Base-by-base conservation (phyloP, 495 filamentous ascomycete species). In the Hyaloscypha bicolor region DNA sequence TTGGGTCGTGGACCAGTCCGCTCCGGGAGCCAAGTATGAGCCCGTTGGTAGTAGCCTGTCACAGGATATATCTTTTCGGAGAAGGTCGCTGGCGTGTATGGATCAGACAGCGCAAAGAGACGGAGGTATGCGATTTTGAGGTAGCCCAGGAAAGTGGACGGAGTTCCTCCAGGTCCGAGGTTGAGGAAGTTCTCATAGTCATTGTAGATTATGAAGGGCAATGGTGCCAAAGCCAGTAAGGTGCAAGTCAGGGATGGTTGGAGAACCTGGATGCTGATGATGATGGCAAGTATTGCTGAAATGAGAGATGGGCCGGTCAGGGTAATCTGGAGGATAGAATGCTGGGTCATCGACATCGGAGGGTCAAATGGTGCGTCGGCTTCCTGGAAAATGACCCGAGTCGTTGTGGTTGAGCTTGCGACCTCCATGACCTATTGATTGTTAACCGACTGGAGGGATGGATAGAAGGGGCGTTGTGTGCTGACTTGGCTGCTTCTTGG, bases 131-230 rank as follows among this genome's bases (percentile, higher is more conserved):
- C 88, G 72, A 96, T 87, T 25, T 83, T 84, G 61, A 92, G 77
- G 77, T 93, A 96, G 55, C 92, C 92, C 16, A 74, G 56, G 66
- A 91, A 84, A 5, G 90, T 94, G 3, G 86, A 85, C 0, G 92
- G 92, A 0, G 90, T 93, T 55, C 92, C 92, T 25, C 92, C 92
- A 12, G 92, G 91, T 0, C 92, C 92, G 21, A 96, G 87, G 37
- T 85, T 83, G 65, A 93, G 75, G 78, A 93, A 96, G 71, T 86
- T 87, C 51, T 82, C 78, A 79, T 93, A 96, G 81, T 94, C 92
- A 74, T 87, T 88, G 71, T 86, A 85, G 66, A 91, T 80, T 63
- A 86, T 80, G 56, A 87, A 85, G 53, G 82, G 70, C 65, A 84
- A 68, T 61, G 85, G 84, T 31, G 85, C 67, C 16, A 82, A 62